phyloP scores from a whole-genome alignment of 2,329 filamentous ascomycete species.

The Aspergillus udagawae region DNA sequence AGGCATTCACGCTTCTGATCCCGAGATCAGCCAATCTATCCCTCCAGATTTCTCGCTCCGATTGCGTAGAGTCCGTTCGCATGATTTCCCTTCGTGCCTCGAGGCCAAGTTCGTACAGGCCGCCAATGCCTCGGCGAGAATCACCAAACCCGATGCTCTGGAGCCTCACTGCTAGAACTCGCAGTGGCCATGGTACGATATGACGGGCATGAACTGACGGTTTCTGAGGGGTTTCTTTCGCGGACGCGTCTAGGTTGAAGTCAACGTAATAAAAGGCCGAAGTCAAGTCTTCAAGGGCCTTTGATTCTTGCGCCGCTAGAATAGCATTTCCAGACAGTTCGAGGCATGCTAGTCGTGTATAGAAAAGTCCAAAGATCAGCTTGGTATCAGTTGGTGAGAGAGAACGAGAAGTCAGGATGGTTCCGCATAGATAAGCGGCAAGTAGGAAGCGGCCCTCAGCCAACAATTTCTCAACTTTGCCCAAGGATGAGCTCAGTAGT shows the following conservation, averaged over 20 bases:
- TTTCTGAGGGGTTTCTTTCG: conserved; percentile 59
- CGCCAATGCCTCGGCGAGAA: conserved; percentile 76
- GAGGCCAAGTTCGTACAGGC: conserved; percentile 80
- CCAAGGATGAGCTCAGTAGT: conserved; percentile 40
- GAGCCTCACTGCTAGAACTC: conserved; percentile 76
- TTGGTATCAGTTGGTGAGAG: conserved; percentile 50
- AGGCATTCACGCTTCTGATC: conserved; percentile 53
- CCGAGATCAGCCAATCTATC: conserved; percentile 71
- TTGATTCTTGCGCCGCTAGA: conserved; percentile 64
- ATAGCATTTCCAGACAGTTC: conserved; percentile 70
- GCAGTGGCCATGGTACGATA: conserved; percentile 81
- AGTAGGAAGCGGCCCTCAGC: conserved; percentile 72
- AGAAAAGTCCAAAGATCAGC: conserved; percentile 71
- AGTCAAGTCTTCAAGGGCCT: conserved; percentile 58
- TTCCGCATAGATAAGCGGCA: conserved; percentile 56
- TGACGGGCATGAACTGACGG: conserved; percentile 62
- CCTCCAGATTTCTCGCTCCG: conserved; percentile 65
- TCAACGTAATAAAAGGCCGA: conserved; percentile 52
- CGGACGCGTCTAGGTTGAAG: conserved; percentile 18
- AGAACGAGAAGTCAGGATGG: conserved; percentile 40
- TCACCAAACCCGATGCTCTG: conserved; percentile 86
- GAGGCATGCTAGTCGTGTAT: conserved; percentile 76
- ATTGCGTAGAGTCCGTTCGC: conserved; percentile 48
- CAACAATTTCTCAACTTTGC: conserved; percentile 61
- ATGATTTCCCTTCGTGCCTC: conserved; percentile 65